These are phyloP conservation scores for Daldinia concentrica DNA, from an alignment of 495 filamentous ascomycete genomes.

Conservation along the genomic window DNA sequence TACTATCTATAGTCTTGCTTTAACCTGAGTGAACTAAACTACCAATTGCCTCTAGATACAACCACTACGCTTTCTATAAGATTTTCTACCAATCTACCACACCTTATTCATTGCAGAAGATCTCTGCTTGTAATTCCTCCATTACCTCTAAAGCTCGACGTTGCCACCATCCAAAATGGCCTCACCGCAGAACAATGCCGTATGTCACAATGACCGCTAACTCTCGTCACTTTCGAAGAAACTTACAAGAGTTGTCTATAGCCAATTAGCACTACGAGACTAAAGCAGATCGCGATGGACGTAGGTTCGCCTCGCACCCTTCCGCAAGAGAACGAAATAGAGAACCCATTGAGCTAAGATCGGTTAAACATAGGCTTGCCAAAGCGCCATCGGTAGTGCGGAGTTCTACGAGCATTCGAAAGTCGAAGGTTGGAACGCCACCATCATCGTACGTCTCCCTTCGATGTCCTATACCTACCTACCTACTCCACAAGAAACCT, in stretches of 20 bases:
- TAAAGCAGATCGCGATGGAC: constrained; percentile 84
- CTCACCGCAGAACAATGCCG: constrained; percentile 42
- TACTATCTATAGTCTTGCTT: constrained; percentile 10
- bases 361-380: constrained; percentile 73
- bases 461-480: neutral
- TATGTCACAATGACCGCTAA: constrained; percentile 25
- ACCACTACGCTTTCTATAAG: neutral
- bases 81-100: neutral
- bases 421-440: constrained; percentile 84
- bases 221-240: neutral
- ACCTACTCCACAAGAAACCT: neutral
- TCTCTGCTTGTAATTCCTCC: neutral
- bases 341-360: constrained; percentile 30
- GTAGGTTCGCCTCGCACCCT: constrained; percentile 60
- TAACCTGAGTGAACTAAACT: neutral
- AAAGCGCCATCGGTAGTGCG: constrained; percentile 72
- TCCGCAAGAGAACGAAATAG: constrained; percentile 5
- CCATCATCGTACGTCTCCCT: constrained; percentile 79
- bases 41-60: constrained; percentile 6
- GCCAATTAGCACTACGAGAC: constrained; percentile 78
- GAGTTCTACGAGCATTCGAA: constrained; percentile 83
- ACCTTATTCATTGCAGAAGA: neutral
- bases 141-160: neutral
- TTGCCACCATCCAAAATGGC: constrained; percentile 42
- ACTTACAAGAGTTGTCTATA: constrained; percentile 48